A percentile compares a stretch with the other conserved stretches of the same genome.
Conservation (phyloP, 2,329 filamentous ascomycete genomes). For the Chalara sp. region DNA sequence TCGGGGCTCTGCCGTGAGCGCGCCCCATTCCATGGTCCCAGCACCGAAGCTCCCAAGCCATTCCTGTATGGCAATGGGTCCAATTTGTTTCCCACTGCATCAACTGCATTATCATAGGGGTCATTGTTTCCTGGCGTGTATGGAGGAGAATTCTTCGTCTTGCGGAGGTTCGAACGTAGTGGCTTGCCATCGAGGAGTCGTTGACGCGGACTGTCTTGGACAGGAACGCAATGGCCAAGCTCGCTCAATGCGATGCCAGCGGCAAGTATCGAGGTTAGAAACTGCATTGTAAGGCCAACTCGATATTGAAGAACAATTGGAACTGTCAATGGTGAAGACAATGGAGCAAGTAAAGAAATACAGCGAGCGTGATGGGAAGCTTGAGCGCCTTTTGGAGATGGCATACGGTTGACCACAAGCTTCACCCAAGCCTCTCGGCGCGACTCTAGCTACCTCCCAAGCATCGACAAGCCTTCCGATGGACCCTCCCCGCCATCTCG, state of each 20-base stretch:
- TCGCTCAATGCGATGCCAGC: constrained; percentile 14
- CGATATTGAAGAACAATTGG: neutral
- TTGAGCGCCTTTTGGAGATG: too few species aligned
- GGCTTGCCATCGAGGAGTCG: constrained; percentile 44
- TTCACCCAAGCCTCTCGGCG: neutral
- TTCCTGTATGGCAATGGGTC: constrained; percentile 60
- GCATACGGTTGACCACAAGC: too few species aligned
- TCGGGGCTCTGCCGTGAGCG: constrained; percentile 68
- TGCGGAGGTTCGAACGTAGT: constrained; percentile 32
- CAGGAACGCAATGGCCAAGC: constrained; percentile 21
- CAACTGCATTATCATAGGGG: constrained; percentile 55
- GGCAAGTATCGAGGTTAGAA: constrained; percentile 15
- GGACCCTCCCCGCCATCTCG: neutral
- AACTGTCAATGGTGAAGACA: neutral
- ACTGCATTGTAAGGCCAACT: constrained; percentile 18
- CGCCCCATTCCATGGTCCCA: constrained; percentile 63
- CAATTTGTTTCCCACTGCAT: constrained; percentile 51
- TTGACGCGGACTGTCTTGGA: constrained; percentile 46
- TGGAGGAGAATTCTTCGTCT: constrained; percentile 29
- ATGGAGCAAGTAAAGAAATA: neutral
- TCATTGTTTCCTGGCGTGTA: constrained; percentile 56
- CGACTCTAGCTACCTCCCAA: neutral
- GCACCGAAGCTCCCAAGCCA: constrained; percentile 56
- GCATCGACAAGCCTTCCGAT: neutral
- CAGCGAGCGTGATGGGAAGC: too few species aligned